Base-by-base conservation (phyloP, 225 moss, liverwort and hornwort species). In the Lunularia cruciata region DNA sequence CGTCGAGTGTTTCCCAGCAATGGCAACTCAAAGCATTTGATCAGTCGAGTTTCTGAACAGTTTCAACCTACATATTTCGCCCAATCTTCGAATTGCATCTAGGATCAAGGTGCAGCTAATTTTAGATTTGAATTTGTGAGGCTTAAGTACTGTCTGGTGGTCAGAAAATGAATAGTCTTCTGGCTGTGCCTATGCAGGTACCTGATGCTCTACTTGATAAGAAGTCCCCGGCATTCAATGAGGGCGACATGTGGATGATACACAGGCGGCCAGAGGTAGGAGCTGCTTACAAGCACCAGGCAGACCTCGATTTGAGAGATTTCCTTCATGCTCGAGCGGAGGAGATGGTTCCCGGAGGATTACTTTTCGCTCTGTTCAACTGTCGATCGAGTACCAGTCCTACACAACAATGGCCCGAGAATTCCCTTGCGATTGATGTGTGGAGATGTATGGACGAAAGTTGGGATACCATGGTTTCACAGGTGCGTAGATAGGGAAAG, bases 291-390 rank as follows among this genome's bases (percentile, higher is more conserved):
- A 63, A 60, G 30, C 28, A 28, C 54, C 68, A 73, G 34, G 60
- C 70, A 0, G 30, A 40, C 9, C 9, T 23, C 1, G 79, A 80
- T 25, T 52, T 75, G 40, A 64, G 39, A 22, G 32, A 53, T 0
- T 78, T 78, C 33, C 63, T 78, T 14, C 23, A 18, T 12, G 62
- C 63, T 13, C 40, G 69, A 32, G 69, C 68, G 3, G 68, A 37
- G 14, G 78, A 78, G 47, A 40, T 78, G 33, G 69, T 53, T 19
- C 78, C 78, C 23, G 73, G 78, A 32, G 78, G 78, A 32, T 25
- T 73, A 30, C 25, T 78, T 14, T 67, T 73, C 26, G 7, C 63
- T 22, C 8, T 35, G 20, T 68, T 69, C 14, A 9, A 15, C 0
- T 62, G 53, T 15, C 49, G 73, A 56, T 31, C 16, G 34, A 18